These are phyloP conservation scores for Xylariaceae sp. DNA, from an alignment of 2,329 filamentous ascomycete genomes.

Conservation along the genomic window DNA sequence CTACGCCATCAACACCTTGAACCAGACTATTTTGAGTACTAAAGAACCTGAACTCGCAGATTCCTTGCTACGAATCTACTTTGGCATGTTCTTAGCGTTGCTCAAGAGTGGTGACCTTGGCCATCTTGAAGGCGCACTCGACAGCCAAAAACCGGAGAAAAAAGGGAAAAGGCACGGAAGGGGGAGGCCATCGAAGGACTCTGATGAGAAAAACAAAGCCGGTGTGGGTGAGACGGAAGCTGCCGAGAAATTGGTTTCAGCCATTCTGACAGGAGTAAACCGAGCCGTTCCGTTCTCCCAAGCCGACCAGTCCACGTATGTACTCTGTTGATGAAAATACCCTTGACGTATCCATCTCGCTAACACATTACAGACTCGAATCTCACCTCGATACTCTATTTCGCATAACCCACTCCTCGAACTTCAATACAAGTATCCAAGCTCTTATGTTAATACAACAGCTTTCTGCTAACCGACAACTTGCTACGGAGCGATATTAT, in stretches of 20 bases:
- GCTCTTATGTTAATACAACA: constrained; percentile 94
- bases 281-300: constrained; percentile 90
- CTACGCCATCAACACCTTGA: constrained; percentile 92
- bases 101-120: constrained; percentile 56
- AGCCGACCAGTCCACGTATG: constrained; percentile 68
- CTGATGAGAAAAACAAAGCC: constrained; percentile 32
- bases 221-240: constrained; percentile 56
- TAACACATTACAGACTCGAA: constrained; percentile 55
- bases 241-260: constrained; percentile 86
- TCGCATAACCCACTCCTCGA: constrained; percentile 92
- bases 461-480: constrained; percentile 71
- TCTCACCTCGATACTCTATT: constrained; percentile 91
- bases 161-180: constrained; percentile 46
- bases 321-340: constrained; percentile 11
- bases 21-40: constrained; percentile 86
- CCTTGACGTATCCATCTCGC: constrained; percentile 14
- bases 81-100: constrained; percentile 76
- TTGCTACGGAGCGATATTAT: constrained; percentile 87
- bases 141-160: constrained; percentile 30
- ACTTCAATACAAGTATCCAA: constrained; percentile 98
- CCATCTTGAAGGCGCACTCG: constrained; percentile 36
- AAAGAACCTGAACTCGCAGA: constrained; percentile 79
- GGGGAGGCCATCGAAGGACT: constrained; percentile 31
- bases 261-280: constrained; percentile 89
- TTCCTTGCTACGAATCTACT: constrained; percentile 83